A percentile compares a stretch with the other conserved stretches of the same genome.
phyloP scores from a whole-genome alignment of 768 basidiomycete species.

The Hygrocybe punicea region DNA sequence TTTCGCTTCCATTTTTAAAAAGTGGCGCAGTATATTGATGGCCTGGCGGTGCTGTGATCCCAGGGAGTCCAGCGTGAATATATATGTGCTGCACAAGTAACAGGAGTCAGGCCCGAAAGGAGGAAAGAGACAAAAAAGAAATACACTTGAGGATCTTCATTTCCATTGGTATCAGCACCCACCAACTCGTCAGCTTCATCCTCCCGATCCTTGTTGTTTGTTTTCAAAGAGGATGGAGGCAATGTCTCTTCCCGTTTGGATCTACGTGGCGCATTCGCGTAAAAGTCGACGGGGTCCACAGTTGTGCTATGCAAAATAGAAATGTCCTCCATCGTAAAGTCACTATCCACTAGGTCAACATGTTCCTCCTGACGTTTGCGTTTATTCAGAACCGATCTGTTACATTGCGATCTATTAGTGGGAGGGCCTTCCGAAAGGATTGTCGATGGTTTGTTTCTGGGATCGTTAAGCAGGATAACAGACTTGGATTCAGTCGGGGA shows the following conservation, averaged over 20 bases:
- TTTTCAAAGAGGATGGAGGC: too few species aligned
- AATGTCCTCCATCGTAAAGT: too few species aligned
- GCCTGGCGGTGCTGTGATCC: slow-evolving; percentile 68
- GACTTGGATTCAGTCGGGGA: too few species aligned
- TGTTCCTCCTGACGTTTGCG: background rate
- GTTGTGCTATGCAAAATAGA: too few species aligned
- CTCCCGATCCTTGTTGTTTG: too few species aligned
- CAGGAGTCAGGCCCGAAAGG: background rate
- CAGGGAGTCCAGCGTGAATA: slow-evolving; percentile 90
- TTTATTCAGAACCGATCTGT: background rate
- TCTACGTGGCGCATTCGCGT: too few species aligned
- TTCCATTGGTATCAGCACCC: too few species aligned
- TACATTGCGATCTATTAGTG: background rate
- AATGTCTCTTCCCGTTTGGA: too few species aligned
- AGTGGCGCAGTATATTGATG: slow-evolving; percentile 55
- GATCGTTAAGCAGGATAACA: too few species aligned
- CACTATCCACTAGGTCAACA: background rate
- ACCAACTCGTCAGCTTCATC: too few species aligned
- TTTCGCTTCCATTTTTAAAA: slow-evolving; percentile 72
- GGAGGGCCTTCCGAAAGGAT: background rate
- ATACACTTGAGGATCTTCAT: slow-evolving; percentile 1
- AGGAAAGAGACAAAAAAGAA: background rate
- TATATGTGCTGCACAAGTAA: slow-evolving; percentile 53
- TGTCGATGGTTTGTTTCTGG: background rate
- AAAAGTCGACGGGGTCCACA: too few species aligned